Evolutionary conservation across 1,284 basidiomycete species (phyloP).

Genomic region (Moesziomyces antarcticus): DNA sequence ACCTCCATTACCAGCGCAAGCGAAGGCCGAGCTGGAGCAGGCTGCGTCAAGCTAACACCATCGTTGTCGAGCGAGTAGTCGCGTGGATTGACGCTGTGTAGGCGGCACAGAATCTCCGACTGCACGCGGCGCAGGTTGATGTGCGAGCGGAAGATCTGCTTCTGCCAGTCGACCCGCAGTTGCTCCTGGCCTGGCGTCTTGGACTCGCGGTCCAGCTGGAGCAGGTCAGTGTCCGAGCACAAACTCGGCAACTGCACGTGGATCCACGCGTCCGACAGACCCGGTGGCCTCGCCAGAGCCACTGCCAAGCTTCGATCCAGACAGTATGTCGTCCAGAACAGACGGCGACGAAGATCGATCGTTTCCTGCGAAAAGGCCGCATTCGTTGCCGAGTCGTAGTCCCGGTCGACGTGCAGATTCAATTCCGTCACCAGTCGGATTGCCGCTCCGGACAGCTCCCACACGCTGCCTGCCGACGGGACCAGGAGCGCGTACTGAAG

Average conservation of each 20-base stretch:
- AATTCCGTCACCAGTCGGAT: constrained; percentile 47
- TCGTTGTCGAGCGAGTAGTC: constrained; percentile 49
- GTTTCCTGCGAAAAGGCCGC: constrained; percentile 18
- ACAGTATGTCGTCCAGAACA: constrained; percentile 52
- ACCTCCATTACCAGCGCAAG: constrained; percentile 47
- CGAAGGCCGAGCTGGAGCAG: constrained; percentile 12
- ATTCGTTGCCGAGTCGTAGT: constrained; percentile 36
- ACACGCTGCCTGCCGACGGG: constrained; percentile 39
- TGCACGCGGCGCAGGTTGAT: constrained; percentile 42
- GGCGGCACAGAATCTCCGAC: constrained; percentile 44
- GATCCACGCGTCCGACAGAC: constrained; percentile 48
- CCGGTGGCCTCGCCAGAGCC: constrained; percentile 39
- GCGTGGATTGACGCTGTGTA: constrained; percentile 49
- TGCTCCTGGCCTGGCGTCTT: not conserved
- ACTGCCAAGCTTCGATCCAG: constrained; percentile 41
- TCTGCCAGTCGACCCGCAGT: constrained; percentile 13
- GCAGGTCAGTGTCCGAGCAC: constrained; percentile 22
- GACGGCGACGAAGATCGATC: constrained; percentile 34
- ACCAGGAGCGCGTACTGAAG: constrained; percentile 41
- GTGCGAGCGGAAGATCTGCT: constrained; percentile 40
- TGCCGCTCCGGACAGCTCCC: constrained; percentile 44
- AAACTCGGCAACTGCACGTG: constrained; percentile 42
- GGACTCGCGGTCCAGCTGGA: constrained; percentile 15
- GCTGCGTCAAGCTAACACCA: constrained; percentile 27
- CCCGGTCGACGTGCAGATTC: constrained; percentile 43